phyloP scores from a whole-genome alignment of 208 protist species.

The Trypanosoma theileri region DNA sequence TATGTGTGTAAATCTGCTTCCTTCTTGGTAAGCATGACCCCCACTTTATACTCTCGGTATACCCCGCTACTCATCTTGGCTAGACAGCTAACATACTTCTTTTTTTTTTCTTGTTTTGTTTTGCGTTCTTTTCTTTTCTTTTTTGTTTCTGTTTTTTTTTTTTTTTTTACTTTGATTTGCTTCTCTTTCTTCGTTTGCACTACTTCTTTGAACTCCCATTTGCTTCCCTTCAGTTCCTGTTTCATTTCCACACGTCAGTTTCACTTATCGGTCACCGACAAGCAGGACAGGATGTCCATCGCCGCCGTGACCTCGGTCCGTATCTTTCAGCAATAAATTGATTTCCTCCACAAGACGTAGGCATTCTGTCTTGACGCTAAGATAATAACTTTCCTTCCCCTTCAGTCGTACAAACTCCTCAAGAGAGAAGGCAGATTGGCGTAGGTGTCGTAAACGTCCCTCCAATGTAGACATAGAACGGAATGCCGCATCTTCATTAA shows the following conservation, averaged over 20 bases:
- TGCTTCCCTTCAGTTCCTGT: background rate
- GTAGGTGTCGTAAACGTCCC: slow-evolving; percentile 81
- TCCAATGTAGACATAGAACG: slow-evolving; percentile 67
- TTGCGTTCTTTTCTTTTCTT: no score
- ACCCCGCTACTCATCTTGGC: no score
- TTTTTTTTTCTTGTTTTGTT: no score
- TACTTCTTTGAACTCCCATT: background rate
- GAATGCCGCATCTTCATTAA: slow-evolving; percentile 61
- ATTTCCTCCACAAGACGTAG: slow-evolving; percentile 83
- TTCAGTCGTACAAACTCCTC: slow-evolving; percentile 90
- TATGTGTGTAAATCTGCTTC: no score
- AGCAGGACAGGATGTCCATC: slow-evolving; percentile 21
- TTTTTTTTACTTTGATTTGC: no score
- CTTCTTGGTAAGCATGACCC: no score
- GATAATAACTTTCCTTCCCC: slow-evolving; percentile 88
- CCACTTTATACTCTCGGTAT: no score
- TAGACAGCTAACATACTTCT: no score
- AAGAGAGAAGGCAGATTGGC: slow-evolving; percentile 84
- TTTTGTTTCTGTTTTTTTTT: no score
- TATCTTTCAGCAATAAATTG: slow-evolving; percentile 78
- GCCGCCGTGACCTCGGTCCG: slow-evolving; percentile 27
- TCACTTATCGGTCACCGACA: slow-evolving; percentile 22
- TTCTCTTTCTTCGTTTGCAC: no score
- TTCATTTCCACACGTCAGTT: background rate
- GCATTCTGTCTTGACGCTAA: slow-evolving; percentile 79